phyloP scores from a whole-genome alignment of 345 rosid genomes.

The Populus alba region DNA sequence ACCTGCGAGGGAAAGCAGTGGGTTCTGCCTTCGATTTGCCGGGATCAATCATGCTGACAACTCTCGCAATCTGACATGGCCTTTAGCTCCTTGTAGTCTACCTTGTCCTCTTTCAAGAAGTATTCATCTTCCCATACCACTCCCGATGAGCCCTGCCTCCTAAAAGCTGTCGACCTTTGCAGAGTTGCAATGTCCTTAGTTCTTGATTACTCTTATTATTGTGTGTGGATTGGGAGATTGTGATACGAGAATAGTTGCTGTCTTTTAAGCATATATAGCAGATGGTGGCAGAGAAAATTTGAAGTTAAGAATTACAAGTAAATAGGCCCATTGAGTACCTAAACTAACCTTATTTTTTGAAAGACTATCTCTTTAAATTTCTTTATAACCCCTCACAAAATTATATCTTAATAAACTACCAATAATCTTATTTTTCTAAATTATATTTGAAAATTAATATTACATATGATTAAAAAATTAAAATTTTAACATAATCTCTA shows the following conservation, averaged over 20 bases:
- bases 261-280: neutral
- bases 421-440: too few species aligned
- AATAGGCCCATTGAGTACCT: too few species aligned
- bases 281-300: neutral
- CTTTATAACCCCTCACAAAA: too few species aligned
- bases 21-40: conserved; percentile 1
- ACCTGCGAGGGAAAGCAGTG: conserved; percentile 17
- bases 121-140: conserved; percentile 26
- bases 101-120: neutral
- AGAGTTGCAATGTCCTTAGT: conserved; percentile 17
- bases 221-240: neutral
- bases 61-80: conserved; percentile 24
- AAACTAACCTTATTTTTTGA: too few species aligned
- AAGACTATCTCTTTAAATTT: too few species aligned
- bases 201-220: neutral
- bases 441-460: too few species aligned
- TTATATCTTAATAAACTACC: too few species aligned
- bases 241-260: neutral
- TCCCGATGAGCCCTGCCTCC: conserved; percentile 36
- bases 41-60: neutral
- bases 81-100: conserved; percentile 23
- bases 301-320: neutral
- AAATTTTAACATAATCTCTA: too few species aligned
- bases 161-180: conserved; percentile 22
- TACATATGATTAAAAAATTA: too few species aligned